Percentiles rank a stretch among this genome's conserved stretches.
Conservation (phyloP, 2,329 filamentous ascomycete species). For the Ophiocordyceps polyrhachis-furcata region DNA sequence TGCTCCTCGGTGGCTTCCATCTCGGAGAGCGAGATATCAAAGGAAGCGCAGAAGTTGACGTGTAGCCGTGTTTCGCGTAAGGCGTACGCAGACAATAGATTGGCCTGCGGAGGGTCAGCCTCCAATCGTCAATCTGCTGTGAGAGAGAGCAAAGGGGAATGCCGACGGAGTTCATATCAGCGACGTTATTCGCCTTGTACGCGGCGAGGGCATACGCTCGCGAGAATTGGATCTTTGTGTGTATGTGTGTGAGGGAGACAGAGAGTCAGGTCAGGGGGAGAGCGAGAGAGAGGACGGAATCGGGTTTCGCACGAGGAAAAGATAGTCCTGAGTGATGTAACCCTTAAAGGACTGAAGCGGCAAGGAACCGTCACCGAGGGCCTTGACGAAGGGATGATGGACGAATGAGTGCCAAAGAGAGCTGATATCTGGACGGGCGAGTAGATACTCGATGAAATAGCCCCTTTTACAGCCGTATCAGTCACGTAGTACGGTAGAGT, state of each 20-base stretch:
- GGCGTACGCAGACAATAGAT: conserved; percentile 54
- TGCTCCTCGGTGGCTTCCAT: conserved; percentile 59
- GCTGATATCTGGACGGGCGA: conserved; percentile 57
- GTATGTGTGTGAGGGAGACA: no score
- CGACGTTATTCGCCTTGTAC: conserved; percentile 63
- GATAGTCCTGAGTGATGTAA: conserved; percentile 83
- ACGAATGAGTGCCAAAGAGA: conserved; percentile 58
- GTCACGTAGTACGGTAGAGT: neutral
- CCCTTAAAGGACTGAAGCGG: conserved; percentile 63
- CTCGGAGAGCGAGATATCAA: conserved; percentile 55
- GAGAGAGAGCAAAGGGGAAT: neutral
- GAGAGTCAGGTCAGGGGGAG: neutral
- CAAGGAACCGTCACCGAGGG: conserved; percentile 56
- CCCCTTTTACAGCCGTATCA: conserved; percentile 30
- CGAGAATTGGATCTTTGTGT: conserved; percentile 57
- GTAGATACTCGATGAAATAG: conserved; percentile 66
- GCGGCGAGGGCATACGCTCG: conserved; percentile 69
- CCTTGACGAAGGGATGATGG: conserved; percentile 65
- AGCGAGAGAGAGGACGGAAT: neutral
- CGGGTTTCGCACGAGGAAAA: conserved; percentile 49
- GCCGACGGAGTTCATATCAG: conserved; percentile 49
- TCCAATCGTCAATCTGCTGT: no score
- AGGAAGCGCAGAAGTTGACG: conserved; percentile 61
- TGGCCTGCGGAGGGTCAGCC: conserved; percentile 10
- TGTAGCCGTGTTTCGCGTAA: conserved; percentile 67